Evolutionary conservation across 352 stramenopile species (phyloP).

Genomic region (Phytopythium sindhum): DNA sequence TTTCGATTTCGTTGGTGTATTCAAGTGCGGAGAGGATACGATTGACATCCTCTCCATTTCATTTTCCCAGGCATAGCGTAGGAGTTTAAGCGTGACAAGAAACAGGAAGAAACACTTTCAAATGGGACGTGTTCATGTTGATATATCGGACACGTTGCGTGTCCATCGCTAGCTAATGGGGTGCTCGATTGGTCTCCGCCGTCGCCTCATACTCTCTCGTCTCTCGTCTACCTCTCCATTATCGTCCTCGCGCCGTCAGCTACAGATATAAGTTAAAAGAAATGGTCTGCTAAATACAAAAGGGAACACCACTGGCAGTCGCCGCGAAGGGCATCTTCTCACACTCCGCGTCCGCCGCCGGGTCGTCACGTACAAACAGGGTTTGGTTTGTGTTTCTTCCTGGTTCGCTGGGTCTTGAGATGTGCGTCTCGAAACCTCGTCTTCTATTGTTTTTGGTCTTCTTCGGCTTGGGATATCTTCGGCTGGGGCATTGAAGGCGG

Average conservation of each 20-base stretch:
- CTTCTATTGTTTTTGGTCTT: conserved; percentile 24
- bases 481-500: background rate
- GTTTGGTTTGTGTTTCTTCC: conserved; percentile 6
- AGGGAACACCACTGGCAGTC: background rate
- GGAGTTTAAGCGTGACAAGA: background rate
- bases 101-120: background rate
- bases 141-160: conserved; percentile 5
- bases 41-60: background rate
- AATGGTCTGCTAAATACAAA: conserved; percentile 7
- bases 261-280: conserved; percentile 7
- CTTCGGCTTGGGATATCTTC: conserved; percentile 3
- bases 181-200: background rate
- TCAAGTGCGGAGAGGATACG: background rate
- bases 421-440: background rate
- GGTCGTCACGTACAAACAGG: background rate
- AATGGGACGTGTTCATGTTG: background rate
- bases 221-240: conserved; percentile 4
- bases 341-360: background rate
- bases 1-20: background rate
- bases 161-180: conserved; percentile 5
- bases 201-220: background rate
- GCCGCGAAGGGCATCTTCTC: background rate
- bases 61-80: background rate
- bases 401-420: conserved; percentile 4
- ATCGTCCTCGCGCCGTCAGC: background rate